A percentile compares a stretch with the other conserved stretches of the same genome.
Evolutionary conservation across 306 rosid genomes (phyloP).

Genomic region (Canavalia ensiformis): DNA sequence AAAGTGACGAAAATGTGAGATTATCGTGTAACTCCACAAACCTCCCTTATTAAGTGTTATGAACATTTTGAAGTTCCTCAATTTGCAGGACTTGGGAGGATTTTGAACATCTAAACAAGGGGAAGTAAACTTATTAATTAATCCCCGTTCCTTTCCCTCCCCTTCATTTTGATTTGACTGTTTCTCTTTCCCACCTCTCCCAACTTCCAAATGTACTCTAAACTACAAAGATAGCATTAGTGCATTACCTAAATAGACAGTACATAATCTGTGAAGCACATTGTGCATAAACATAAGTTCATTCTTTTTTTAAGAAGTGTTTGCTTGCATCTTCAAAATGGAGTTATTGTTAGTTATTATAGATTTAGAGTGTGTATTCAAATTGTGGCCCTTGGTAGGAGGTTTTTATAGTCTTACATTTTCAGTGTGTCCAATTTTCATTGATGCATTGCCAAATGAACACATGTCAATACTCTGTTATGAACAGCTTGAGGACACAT

Average conservation of each 20-base stretch:
- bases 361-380: slow-evolving; percentile 20
- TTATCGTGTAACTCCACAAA: background rate
- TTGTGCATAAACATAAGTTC: slow-evolving; percentile 3
- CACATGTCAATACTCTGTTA: background rate
- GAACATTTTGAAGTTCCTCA: slow-evolving; percentile 10
- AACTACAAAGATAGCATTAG: slow-evolving; percentile 2
- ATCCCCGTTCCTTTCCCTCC: background rate
- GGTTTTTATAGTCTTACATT: slow-evolving; percentile 23
- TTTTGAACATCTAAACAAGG: slow-evolving; percentile 18
- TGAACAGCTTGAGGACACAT: slow-evolving; percentile 17
- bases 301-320: background rate
- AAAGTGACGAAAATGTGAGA: slow-evolving; percentile 19
- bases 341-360: background rate
- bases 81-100: background rate
- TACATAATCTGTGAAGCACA: background rate
- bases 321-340: slow-evolving; percentile 33
- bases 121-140: background rate
- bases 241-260: background rate
- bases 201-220: background rate
- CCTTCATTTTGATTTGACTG: slow-evolving; percentile 6
- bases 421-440: background rate
- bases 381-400: slow-evolving; percentile 8
- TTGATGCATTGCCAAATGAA: background rate
- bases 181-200: background rate
- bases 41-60: background rate